These are phyloP conservation scores for Synchytrium microbalum DNA, from an alignment of 371 early-diverging fungal genomes.

Conservation along the genomic window DNA sequence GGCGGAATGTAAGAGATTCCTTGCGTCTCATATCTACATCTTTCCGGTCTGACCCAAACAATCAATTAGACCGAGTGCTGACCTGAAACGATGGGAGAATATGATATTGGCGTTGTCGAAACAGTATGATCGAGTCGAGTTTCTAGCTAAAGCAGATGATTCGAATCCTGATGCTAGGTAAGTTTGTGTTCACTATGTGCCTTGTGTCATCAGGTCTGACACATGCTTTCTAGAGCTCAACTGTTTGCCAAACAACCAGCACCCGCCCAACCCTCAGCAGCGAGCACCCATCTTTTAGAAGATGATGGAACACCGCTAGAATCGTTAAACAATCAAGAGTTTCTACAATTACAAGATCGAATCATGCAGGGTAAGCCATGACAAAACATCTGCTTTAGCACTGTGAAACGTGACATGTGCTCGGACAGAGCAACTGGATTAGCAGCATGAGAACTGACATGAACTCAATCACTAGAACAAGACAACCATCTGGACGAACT, in stretches of 20 bases:
- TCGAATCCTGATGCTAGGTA: conserved; percentile 14
- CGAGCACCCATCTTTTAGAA: conserved; percentile 27
- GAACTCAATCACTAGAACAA: conserved; percentile 52
- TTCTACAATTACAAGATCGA: conserved; percentile 65
- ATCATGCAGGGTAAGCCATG: conserved; percentile 59
- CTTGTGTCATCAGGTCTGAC: too few relatives aligned
- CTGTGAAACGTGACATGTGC: too few relatives aligned
- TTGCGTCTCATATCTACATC: neutral
- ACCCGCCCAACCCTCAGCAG: conserved; percentile 11
- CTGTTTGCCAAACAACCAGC: neutral
- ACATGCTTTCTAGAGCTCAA: conserved; percentile 1
- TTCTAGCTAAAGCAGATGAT: conserved; percentile 17
- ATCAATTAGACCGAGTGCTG: conserved; percentile 11
- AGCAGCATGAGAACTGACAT: too few relatives aligned
- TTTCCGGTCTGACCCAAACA: neutral
- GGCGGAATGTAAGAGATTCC: neutral
- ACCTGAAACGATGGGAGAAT: conserved; percentile 30
- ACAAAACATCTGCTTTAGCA: too few relatives aligned
- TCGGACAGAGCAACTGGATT: too few relatives aligned
- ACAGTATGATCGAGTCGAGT: conserved; percentile 27
- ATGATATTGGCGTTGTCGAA: conserved; percentile 26
- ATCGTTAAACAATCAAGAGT: conserved; percentile 42
- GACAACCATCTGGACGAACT: conserved; percentile 67
- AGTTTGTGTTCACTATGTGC: neutral
- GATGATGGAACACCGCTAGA: conserved; percentile 30